A percentile compares a stretch with the other conserved stretches of the same genome.
Conservation (phyloP, 805 yeast species). For the Nakazawaea molendinolei region DNA sequence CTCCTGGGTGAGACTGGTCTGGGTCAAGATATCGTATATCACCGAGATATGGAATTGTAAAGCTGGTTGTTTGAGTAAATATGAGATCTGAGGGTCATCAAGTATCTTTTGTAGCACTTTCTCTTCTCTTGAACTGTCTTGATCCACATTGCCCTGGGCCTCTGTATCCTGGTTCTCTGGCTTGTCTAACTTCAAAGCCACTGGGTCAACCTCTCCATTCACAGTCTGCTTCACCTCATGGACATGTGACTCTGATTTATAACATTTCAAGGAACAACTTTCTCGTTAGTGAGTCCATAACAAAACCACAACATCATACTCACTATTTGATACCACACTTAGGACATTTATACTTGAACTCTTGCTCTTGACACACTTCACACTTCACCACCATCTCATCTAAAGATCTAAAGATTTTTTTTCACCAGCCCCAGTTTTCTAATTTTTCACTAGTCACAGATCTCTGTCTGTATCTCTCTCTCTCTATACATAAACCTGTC, state of each 20-base stretch:
- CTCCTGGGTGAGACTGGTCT: constrained; percentile 42
- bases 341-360: constrained; percentile 41
- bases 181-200: constrained; percentile 5
- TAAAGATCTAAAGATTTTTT: neutral
- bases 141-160: constrained; percentile 1
- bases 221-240: constrained; percentile 17
- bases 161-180: neutral
- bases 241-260: constrained; percentile 36
- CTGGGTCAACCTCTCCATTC: neutral
- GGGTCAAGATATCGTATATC: constrained; percentile 39
- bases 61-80: constrained; percentile 43
- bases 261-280: constrained; percentile 58
- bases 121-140: constrained; percentile 13
- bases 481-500: no score
- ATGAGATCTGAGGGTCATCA: constrained; percentile 35
- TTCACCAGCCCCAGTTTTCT: neutral
- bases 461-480: no score
- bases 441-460: no score
- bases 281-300: neutral
- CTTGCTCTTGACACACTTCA: constrained; percentile 25
- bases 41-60: constrained; percentile 49
- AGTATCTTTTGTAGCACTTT: constrained; percentile 25
- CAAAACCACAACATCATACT: constrained; percentile 10
- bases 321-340: constrained; percentile 35
- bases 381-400: constrained; percentile 16